Base-by-base conservation (phyloP, 1,284 basidiomycete genomes). In the Naganishia albida region DNA sequence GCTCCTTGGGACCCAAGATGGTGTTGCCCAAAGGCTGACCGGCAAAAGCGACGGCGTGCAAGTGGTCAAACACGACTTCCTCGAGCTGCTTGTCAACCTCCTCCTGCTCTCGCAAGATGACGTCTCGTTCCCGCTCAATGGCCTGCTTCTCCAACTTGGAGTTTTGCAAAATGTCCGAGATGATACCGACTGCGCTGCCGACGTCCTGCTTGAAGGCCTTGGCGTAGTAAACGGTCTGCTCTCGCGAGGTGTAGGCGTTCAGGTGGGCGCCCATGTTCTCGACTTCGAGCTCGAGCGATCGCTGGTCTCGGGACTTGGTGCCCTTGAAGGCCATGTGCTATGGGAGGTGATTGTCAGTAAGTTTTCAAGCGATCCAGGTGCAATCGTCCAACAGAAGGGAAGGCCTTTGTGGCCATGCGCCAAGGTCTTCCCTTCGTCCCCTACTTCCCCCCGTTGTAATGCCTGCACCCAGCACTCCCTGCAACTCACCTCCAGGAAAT, bases 171-270 rank as follows among this genome's bases (percentile, higher is more conserved):
- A 99, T 99, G 81, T 99, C 95, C 73, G 90, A 90, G 78, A 99
- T 93, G 82, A 99, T 96, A 81, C 97, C 93, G 67, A 99, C 93
- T 38, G 92, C 87, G 67, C 86, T 85, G 39, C 87, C 86, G 23
- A 98, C 91, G 78, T 99, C 96, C 84, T 95, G 90, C 79, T 90
- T 86, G 87, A 99, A 99, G 77, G 91, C 89, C 85, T 98, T 98
- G 77, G 95, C 95, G 79, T 98, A 98, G 84, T 98, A 99, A 70
- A 98, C 94, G 38, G 96, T 99, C 82, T 99, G 95, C 82, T 99
- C 95, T 71, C 95, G 87, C 49, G 94, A 97, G 20, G 95, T 99
- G 83, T 98, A 99, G 63, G 96, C 95, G 80, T 99, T 98, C 68
- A 99, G 83, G 80, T 98, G 95, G 44, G 95, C 93, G 72, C 96